Percentiles rank a stretch among this genome's conserved stretches.
These are phyloP conservation scores for Synchytrium microbalum DNA, from an alignment of 371 early-diverging fungal species.

Conservation along the genomic window DNA sequence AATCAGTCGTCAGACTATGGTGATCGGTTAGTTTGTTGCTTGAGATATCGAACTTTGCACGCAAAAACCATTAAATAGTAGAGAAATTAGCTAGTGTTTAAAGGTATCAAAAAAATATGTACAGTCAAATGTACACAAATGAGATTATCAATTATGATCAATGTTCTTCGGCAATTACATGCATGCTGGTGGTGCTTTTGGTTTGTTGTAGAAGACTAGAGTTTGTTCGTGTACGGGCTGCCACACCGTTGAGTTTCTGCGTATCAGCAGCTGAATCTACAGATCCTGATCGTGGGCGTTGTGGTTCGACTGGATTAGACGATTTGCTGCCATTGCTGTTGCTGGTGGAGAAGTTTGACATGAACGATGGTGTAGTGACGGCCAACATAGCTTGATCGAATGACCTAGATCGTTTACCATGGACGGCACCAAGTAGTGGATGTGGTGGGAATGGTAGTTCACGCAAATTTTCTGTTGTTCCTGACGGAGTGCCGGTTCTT, in stretches of 20 bases:
- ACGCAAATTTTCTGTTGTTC: neutral
- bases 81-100: no score
- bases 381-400: constrained; percentile 6
- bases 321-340: neutral
- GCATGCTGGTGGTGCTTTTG: neutral
- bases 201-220: neutral
- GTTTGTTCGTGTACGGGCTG: neutral
- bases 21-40: no score
- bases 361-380: neutral
- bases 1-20: no score
- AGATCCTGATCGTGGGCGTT: neutral
- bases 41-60: no score
- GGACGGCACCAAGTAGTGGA: neutral
- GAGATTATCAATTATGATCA: no score
- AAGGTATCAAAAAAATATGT: no score
- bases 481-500: neutral
- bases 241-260: neutral
- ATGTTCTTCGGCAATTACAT: neutral
- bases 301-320: neutral
- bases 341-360: neutral
- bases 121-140: no score
- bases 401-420: neutral
- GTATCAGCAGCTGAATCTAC: neutral
- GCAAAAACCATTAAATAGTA: no score
- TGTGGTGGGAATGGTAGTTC: neutral